Evolutionary conservation across 2,329 filamentous ascomycete genomes (phyloP).

Genomic region (Talaromyces sp.): DNA sequence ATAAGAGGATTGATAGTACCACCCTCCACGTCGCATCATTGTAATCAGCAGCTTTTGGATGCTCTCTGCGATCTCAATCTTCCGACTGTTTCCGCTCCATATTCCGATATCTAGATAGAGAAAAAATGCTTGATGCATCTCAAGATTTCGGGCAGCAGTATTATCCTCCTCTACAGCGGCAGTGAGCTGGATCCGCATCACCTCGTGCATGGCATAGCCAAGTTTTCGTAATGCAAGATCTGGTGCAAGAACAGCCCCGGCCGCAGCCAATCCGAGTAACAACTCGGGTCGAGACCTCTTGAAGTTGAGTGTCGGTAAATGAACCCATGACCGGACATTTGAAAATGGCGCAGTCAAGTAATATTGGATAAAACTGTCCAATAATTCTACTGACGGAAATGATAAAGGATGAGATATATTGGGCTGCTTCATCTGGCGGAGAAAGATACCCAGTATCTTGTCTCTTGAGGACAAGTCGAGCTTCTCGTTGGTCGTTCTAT

Average conservation of each 20-base stretch:
- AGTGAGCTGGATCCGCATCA: conserved; percentile 25
- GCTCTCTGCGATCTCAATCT: conserved; percentile 42
- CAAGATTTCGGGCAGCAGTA: conserved; percentile 29
- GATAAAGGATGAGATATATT: conserved; percentile 22
- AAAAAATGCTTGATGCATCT: conserved; percentile 34
- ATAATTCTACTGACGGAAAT: conserved; percentile 34
- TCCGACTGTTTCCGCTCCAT: conserved; percentile 40
- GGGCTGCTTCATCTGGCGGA: conserved; percentile 10
- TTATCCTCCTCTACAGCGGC: conserved; percentile 36
- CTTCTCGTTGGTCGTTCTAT: conserved; percentile 4
- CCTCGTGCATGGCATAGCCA: conserved; percentile 40
- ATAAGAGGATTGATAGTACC: conserved; percentile 28
- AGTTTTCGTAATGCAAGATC: conserved; percentile 34
- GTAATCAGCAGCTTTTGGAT: conserved; percentile 37
- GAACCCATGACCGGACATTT: conserved; percentile 29
- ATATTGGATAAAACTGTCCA: conserved; percentile 35
- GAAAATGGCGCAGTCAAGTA: conserved; percentile 23
- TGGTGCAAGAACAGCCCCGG: conserved; percentile 34
- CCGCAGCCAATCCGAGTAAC: conserved; percentile 33
- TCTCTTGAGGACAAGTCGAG: conserved; percentile 16
- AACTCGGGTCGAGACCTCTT: conserved; percentile 32
- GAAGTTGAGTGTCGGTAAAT: conserved; percentile 31
- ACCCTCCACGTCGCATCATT: conserved; percentile 36
- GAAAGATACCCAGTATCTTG: conserved; percentile 14
- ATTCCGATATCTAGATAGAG: conserved; percentile 34